phyloP scores from a whole-genome alignment of 345 rosid species.

The Rhodamnia rubescens region DNA sequence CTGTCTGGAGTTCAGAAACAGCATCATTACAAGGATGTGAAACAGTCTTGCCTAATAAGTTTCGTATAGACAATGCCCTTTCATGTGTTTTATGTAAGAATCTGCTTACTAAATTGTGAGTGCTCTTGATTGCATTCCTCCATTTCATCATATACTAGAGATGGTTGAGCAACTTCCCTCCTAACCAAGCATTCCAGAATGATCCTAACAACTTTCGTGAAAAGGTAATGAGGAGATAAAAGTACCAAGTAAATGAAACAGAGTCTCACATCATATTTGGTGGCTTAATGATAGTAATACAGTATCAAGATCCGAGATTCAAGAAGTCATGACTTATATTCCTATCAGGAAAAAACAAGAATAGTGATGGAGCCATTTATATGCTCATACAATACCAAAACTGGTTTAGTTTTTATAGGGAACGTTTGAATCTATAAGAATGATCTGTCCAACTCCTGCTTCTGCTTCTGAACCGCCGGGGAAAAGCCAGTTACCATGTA shows the following conservation, averaged over 20 bases:
- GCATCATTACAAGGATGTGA: background rate
- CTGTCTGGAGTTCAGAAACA: background rate
- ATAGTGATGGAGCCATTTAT: background rate
- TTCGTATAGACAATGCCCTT: background rate
- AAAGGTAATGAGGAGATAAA: background rate
- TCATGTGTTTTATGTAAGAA: slow-evolving; percentile 1
- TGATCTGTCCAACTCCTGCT: background rate
- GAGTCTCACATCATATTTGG: background rate
- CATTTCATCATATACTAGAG: background rate
- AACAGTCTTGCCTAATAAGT: background rate
- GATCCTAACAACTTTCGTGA: background rate
- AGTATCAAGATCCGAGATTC: background rate
- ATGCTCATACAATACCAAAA: background rate
- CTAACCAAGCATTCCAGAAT: background rate
- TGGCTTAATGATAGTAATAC: background rate
- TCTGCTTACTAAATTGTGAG: background rate
- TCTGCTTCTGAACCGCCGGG: background rate
- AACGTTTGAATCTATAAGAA: background rate
- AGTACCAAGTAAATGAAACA: background rate
- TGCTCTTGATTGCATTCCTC: background rate
- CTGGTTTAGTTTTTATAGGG: background rate
- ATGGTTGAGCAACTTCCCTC: background rate
- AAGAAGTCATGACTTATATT: background rate
- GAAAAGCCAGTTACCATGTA: background rate
- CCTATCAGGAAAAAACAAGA: background rate